phyloP scores from a whole-genome alignment of 2,329 filamentous ascomycete genomes.

The Arthroderma uncinatum region DNA sequence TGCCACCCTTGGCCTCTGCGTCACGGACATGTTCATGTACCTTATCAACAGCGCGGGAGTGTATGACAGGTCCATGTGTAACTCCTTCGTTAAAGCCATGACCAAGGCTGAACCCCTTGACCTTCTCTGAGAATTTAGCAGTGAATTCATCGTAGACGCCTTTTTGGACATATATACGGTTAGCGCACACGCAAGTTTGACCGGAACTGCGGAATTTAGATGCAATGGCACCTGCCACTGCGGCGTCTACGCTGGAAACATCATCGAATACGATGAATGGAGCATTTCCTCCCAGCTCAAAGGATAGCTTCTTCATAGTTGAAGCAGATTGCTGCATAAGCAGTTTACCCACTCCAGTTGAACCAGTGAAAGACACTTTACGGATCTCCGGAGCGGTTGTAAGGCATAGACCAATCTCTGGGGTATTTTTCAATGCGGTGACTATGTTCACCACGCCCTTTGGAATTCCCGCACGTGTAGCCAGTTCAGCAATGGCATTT shows the following conservation, averaged over 20 bases:
- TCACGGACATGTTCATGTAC: constrained; percentile 71
- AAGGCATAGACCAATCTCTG: constrained; percentile 63
- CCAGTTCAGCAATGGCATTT: constrained; percentile 76
- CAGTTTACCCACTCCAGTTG: constrained; percentile 54
- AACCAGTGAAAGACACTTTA: constrained; percentile 90
- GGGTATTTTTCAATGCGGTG: constrained; percentile 67
- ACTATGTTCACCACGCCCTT: constrained; percentile 85
- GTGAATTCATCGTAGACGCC: constrained; percentile 46
- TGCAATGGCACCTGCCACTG: constrained; percentile 69
- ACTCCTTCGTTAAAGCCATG: constrained; percentile 36
- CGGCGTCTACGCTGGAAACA: constrained; percentile 66
- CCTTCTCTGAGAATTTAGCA: constrained; percentile 43
- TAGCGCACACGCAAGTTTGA: constrained; percentile 86
- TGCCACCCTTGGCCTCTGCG: constrained; percentile 64
- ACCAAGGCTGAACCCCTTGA: constrained; percentile 40
- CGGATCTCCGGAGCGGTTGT: constrained; percentile 66
- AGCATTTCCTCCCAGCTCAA: constrained; percentile 89
- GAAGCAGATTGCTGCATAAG: constrained; percentile 82
- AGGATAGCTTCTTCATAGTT: constrained; percentile 75
- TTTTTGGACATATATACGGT: constrained; percentile 43
- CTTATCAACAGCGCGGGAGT: constrained; percentile 69
- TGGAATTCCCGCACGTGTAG: constrained; percentile 75
- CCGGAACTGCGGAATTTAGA: constrained; percentile 92
- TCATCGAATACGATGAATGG: constrained; percentile 97
- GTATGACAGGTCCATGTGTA: constrained; percentile 49